Evolutionary conservation across 2,329 filamentous ascomycete species (phyloP).

Genomic region (Celoporthe dispersa): DNA sequence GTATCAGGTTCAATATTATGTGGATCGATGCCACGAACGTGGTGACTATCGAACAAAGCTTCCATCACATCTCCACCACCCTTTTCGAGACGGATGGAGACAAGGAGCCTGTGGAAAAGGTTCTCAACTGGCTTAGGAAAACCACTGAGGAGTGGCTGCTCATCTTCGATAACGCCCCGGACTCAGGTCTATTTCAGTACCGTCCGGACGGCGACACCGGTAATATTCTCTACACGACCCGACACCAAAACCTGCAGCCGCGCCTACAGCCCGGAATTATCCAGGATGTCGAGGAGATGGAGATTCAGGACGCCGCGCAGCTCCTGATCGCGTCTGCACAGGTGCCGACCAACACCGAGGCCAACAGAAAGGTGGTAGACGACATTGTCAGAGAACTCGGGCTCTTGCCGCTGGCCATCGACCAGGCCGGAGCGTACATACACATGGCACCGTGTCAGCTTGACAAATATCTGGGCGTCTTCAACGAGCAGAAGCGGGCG

Average conservation of each 20-base stretch:
- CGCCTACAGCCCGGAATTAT: conserved; percentile 20
- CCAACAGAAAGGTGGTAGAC: conserved; percentile 20
- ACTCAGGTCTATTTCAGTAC: conserved; percentile 20
- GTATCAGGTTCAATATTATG: too few species aligned
- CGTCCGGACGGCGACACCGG: conserved; percentile 33
- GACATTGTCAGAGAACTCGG: conserved; percentile 33
- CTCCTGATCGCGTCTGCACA: conserved; percentile 30
- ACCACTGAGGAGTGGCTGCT: conserved; percentile 37
- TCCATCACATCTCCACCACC: conserved; percentile 27
- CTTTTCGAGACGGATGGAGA: conserved; percentile 15
- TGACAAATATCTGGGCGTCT: conserved; percentile 24
- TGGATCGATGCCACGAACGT: conserved; percentile 35
- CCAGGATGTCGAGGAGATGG: conserved; percentile 27
- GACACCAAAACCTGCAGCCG: conserved; percentile 20
- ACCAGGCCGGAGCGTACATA: conserved; percentile 35
- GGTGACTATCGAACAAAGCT: conserved; percentile 34
- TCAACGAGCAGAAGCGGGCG: conserved; percentile 26
- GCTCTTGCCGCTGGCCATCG: conserved; percentile 37
- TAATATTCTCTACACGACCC: conserved; percentile 38
- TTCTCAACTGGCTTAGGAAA: conserved; percentile 31
- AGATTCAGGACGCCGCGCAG: conserved; percentile 26
- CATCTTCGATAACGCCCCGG: conserved; percentile 38
- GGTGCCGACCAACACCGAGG: not conserved
- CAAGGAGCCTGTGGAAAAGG: conserved; percentile 19
- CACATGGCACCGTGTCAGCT: conserved; percentile 24